Percentiles rank a stretch among this genome's conserved stretches.
These are phyloP conservation scores for Brettanomyces custersianus DNA, from an alignment of 805 yeast species.

Conservation along the genomic window DNA sequence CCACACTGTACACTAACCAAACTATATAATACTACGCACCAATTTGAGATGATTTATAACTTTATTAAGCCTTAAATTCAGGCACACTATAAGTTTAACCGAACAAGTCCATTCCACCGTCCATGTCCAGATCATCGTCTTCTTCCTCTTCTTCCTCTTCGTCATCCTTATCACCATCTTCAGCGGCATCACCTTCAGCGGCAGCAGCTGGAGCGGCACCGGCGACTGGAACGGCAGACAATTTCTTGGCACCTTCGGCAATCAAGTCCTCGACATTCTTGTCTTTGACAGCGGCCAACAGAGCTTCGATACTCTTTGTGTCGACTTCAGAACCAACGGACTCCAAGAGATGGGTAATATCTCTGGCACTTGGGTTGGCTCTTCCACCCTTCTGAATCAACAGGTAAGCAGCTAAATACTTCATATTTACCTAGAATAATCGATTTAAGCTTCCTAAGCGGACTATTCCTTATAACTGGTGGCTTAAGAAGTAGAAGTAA, in stretches of 20 bases:
- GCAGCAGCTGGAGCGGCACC: slow-evolving; percentile 87
- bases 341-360: slow-evolving; percentile 79
- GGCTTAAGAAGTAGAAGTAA: no score
- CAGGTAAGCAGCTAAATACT: slow-evolving; percentile 99
- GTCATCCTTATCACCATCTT: slow-evolving; percentile 62
- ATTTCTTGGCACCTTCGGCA: slow-evolving; percentile 91
- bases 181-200: slow-evolving; percentile 64
- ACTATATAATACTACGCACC: no score
- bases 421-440: slow-evolving; percentile 65
- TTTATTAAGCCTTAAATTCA: no score
- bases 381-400: slow-evolving; percentile 96
- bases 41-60: no score
- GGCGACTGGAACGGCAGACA: slow-evolving; percentile 96
- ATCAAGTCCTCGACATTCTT: slow-evolving; percentile 84
- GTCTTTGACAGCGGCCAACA: slow-evolving; percentile 86
- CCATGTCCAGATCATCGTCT: slow-evolving; percentile 50
- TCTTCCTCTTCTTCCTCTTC: slow-evolving; percentile 56
- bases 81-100: slow-evolving; percentile 20
- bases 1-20: no score
- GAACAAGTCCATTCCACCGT: slow-evolving; percentile 38
- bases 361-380: slow-evolving; percentile 88
- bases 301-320: slow-evolving; percentile 71
- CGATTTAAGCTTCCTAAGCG: slow-evolving; percentile 67
- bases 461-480: slow-evolving; percentile 64
- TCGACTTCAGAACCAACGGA: slow-evolving; percentile 96